phyloP scores from a whole-genome alignment of 805 yeast genomes.

The Teunomyces pallodes region DNA sequence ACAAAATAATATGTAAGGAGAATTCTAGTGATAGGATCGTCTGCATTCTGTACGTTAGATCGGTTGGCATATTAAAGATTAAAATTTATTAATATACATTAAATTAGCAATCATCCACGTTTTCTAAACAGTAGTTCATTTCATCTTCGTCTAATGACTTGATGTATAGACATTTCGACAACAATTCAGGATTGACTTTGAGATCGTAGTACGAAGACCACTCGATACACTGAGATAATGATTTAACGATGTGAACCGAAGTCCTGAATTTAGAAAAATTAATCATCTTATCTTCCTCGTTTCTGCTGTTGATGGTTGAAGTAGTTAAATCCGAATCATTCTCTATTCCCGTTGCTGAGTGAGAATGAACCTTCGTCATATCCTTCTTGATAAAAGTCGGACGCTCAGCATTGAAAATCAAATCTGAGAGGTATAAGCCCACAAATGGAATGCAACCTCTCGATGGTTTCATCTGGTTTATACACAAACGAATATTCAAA shows the following conservation, averaged over 20 bases:
- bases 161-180: slow-evolving; percentile 83
- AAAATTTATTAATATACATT: neutral
- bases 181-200: slow-evolving; percentile 54
- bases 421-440: slow-evolving; percentile 80
- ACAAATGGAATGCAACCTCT: slow-evolving; percentile 88
- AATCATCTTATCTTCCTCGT: slow-evolving; percentile 43
- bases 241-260: slow-evolving; percentile 73
- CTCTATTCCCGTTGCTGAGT: neutral
- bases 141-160: slow-evolving; percentile 72
- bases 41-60: no score
- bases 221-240: slow-evolving; percentile 76
- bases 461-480: slow-evolving; percentile 58
- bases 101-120: slow-evolving; percentile 6
- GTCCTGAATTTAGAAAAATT: slow-evolving; percentile 78
- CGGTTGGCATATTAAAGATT: neutral
- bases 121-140: slow-evolving; percentile 43
- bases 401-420: slow-evolving; percentile 69
- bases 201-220: slow-evolving; percentile 74
- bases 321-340: slow-evolving; percentile 8
- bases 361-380: neutral
- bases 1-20: neutral
- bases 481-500: slow-evolving; percentile 58
- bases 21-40: no score
- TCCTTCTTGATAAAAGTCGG: slow-evolving; percentile 42
- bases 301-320: slow-evolving; percentile 10